Percentiles rank a stretch among this genome's conserved stretches.
Conservation (phyloP, 495 filamentous ascomycete species). For the Hypoxylon cercidicola region DNA sequence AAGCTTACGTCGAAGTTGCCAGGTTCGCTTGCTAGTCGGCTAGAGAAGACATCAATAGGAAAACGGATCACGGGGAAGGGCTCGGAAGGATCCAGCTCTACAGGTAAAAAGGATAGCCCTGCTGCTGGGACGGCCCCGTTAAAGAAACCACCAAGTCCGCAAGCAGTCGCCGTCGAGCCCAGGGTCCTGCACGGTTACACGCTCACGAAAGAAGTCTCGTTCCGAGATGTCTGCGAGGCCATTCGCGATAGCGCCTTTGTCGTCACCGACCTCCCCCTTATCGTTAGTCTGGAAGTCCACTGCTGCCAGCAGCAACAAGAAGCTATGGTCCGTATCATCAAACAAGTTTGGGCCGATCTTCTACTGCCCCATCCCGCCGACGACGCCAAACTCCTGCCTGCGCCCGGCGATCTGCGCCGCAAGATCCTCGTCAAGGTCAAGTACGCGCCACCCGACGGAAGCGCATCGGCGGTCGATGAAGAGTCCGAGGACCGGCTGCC, state of each 20-base stretch:
- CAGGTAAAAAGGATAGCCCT: neutral
- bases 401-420: conserved; percentile 69
- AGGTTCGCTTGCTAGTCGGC: conserved; percentile 47
- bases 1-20: conserved; percentile 49
- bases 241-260: conserved; percentile 84
- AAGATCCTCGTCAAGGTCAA: conserved; percentile 96
- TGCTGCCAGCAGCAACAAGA: conserved; percentile 80
- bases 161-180: conserved; percentile 67
- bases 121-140: conserved; percentile 4
- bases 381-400: conserved; percentile 65
- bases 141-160: conserved; percentile 45
- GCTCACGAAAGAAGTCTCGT: conserved; percentile 84
- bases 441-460: conserved; percentile 62
- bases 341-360: conserved; percentile 74
- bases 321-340: conserved; percentile 90
- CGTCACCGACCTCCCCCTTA: conserved; percentile 76
- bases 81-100: neutral
- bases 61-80: conserved; percentile 49
- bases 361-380: conserved; percentile 70
- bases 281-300: conserved; percentile 92
- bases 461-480: conserved; percentile 44
- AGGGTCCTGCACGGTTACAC: conserved; percentile 90
- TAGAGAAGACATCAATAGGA: conserved; percentile 53
- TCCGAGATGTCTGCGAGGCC: conserved; percentile 82
- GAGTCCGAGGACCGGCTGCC: conserved; percentile 27